Percentiles rank a stretch among this genome's conserved stretches.
Evolutionary conservation across 2,329 filamentous ascomycete species (phyloP).

Genomic region (Epichloe coenophiala): DNA sequence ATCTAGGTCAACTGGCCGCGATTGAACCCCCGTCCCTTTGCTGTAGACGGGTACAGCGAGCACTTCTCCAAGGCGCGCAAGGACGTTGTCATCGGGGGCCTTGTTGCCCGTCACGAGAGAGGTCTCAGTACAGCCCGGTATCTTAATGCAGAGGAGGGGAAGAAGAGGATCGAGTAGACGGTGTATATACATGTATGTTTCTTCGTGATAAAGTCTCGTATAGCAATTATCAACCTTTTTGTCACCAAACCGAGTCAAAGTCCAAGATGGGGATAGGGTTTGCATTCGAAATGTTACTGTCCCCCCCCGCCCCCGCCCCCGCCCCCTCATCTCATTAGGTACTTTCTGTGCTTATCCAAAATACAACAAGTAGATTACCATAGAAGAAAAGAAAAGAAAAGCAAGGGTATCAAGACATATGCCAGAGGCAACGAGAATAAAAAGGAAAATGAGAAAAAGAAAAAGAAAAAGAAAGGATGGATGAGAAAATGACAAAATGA

Average conservation of each 20-base stretch:
- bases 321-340: too few relatives aligned
- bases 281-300: too few relatives aligned
- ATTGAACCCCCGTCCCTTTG: constrained; percentile 77
- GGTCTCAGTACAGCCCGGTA: constrained; percentile 73
- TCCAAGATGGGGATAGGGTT: too few relatives aligned
- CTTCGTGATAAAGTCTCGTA: too few relatives aligned
- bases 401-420: neutral
- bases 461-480: neutral
- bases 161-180: constrained; percentile 83
- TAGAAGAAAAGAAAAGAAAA: constrained; percentile 1
- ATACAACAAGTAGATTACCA: neutral
- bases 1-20: constrained; percentile 93
- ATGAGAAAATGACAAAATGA: neutral
- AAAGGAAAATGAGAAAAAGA: neutral
- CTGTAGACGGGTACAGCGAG: constrained; percentile 77
- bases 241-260: too few relatives aligned
- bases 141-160: constrained; percentile 84
- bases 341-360: constrained; percentile 1
- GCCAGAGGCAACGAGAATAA: neutral
- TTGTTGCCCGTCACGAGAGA: constrained; percentile 59
- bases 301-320: too few relatives aligned
- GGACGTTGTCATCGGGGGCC: constrained; percentile 64
- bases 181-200: too few relatives aligned
- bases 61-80: constrained; percentile 71
- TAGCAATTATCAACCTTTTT: too few relatives aligned